phyloP scores from a whole-genome alignment of 1,284 basidiomycete species.

The Moesziomyces antarcticus region DNA sequence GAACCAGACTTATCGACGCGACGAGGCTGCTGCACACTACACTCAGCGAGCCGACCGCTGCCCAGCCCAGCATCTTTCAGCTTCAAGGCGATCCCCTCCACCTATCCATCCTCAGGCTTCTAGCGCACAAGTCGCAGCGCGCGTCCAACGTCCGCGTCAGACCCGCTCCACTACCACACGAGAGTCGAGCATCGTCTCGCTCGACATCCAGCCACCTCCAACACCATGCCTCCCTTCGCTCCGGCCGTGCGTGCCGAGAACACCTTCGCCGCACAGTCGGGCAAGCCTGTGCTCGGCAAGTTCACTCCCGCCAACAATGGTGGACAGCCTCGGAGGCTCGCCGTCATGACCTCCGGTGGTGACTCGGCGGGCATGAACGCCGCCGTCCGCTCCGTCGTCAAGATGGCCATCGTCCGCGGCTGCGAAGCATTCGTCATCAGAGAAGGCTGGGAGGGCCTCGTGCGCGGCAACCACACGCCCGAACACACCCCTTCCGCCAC shows the following conservation, averaged over 20 bases:
- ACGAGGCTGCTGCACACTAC: no score
- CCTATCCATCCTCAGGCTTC: no score
- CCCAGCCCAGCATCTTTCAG: no score
- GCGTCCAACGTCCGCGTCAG: no score
- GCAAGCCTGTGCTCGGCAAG: conserved; percentile 25
- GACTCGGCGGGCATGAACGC: conserved; percentile 81
- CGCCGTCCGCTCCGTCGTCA: conserved; percentile 63
- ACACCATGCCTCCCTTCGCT: conserved; percentile 37
- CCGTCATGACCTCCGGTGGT: conserved; percentile 93
- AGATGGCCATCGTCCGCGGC: conserved; percentile 74
- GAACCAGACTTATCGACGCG: no score
- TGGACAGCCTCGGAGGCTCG: conserved; percentile 70
- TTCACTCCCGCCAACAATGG: conserved; percentile 24
- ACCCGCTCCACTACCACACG: no score
- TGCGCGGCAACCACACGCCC: conserved; percentile 71
- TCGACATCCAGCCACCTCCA: not conserved
- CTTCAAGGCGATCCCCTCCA: no score
- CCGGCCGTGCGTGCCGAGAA: conserved; percentile 38
- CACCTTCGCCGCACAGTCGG: conserved; percentile 18
- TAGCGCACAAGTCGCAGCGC: not conserved
- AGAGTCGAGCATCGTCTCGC: no score
- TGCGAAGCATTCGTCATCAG: conserved; percentile 70
- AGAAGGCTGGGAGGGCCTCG: conserved; percentile 96
- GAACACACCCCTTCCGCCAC: conserved; percentile 39
- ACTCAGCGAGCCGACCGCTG: no score